Evolutionary conservation across 2,329 filamentous ascomycete species (phyloP), one percentile per base, ranked within the genome.

Genomic region (Mollisia scopiformis): DNA sequence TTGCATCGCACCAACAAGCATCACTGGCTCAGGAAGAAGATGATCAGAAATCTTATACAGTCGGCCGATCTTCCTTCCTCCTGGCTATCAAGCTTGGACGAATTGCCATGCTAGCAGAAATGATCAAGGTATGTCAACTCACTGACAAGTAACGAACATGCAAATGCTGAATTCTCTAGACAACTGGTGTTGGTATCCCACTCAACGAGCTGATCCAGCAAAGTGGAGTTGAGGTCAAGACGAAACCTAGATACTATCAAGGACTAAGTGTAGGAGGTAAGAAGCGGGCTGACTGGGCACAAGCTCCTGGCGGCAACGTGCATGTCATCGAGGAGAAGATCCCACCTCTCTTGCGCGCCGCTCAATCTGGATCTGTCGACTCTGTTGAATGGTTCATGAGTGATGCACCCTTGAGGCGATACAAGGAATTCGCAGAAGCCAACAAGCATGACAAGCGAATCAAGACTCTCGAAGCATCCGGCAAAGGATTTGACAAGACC

Each of bases 381-480:
- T 82, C 83, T 19, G 84, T 92, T 0, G 87, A 95, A 70, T 96
- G 90, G 85, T 91, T 94, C 72, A 75, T 92, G 58, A 87, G 89
- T 59, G 89, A 91, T 62, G 83, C 85, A 0, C 90, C 92, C 0
- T 76, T 85, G 66, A 81, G 86, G 28, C 79, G 84, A 57, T 95
- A 95, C 69, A 75, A 81, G 27, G 85, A 91, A 49, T 95, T 93
- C 70, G 81, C 87, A 0, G 83, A 86, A 65, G 73, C 78, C 1
- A 83, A 90, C 57, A 80, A 79, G 62, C 79, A 86, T 25, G 88
- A 94, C 63, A 75, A 81, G 55, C 80, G 85, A 39, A 75, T 94
- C 51, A 83, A 85, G 68, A 83, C 84, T 59, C 77, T 95, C 4
- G 81, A 79, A 3, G 77, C 86, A 51, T 79, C 83, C 0, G 78